phyloP scores from a whole-genome alignment of 2,329 filamentous ascomycete species.

The Cordyceps militaris region DNA sequence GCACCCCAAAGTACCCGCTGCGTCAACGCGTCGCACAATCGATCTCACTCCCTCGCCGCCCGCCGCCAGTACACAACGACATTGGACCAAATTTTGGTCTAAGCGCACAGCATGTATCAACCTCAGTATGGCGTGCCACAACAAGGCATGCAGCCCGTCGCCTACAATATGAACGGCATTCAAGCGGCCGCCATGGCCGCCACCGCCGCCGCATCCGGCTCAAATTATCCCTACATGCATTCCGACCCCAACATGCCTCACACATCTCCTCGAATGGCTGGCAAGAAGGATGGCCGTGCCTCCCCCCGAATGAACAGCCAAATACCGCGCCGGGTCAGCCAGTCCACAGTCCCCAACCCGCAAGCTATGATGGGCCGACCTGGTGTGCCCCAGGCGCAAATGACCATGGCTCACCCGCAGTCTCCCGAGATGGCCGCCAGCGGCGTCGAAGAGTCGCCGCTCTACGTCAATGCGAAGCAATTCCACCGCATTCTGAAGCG shows the following conservation, averaged over 20 bases:
- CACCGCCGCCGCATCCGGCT: conserved; percentile 84
- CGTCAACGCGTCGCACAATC: conserved; percentile 6
- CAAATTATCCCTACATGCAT: conserved; percentile 65
- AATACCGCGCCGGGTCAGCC: conserved; percentile 65
- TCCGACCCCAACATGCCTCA: conserved; percentile 61
- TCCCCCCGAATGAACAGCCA: conserved; percentile 69
- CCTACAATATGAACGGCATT: conserved; percentile 71
- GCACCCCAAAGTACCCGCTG: conserved; percentile 12
- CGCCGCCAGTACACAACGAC: conserved; percentile 20
- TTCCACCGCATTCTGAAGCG: conserved; percentile 96
- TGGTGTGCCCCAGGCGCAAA: conserved; percentile 50
- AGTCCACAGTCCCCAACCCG: conserved; percentile 65
- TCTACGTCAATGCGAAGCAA: conserved; percentile 98
- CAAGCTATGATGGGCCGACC: conserved; percentile 71
- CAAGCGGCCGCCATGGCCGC: conserved; percentile 89
- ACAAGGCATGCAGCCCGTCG: conserved; percentile 57
- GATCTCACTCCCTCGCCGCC: neutral
- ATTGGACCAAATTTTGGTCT: conserved; percentile 16
- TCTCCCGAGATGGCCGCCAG: conserved; percentile 72
- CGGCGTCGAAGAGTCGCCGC: conserved; percentile 77
- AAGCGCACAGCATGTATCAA: conserved; percentile 57
- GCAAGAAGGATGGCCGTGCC: conserved; percentile 62
- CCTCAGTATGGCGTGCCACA: conserved; percentile 68
- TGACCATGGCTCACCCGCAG: conserved; percentile 60
- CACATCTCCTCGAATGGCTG: conserved; percentile 72